Conservation (phyloP, 2,329 filamentous ascomycete species). For the Ascochyta pisi region DNA sequence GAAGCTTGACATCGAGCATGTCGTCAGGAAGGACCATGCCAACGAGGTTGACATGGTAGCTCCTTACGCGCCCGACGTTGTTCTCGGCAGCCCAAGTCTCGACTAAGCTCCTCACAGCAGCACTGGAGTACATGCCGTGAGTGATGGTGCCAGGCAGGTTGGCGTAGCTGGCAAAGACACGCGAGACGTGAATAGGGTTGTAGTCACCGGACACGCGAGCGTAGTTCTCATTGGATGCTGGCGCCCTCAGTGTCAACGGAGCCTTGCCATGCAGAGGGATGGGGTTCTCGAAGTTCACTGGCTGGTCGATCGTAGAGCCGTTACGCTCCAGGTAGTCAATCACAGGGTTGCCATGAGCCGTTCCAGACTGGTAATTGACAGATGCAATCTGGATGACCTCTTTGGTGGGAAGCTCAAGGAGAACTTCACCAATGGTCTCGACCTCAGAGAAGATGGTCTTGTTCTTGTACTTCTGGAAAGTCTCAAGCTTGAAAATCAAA, state of each 20-base stretch:
- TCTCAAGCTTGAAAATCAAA: slow-evolving; percentile 93
- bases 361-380: slow-evolving; percentile 90
- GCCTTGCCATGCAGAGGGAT: slow-evolving; percentile 95
- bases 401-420: slow-evolving; percentile 94
- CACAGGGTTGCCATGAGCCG: slow-evolving; percentile 94
- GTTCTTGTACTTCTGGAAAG: slow-evolving; percentile 92
- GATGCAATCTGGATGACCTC: slow-evolving; percentile 97
- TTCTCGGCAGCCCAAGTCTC: slow-evolving; percentile 99
- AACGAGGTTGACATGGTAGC: slow-evolving; percentile 95
- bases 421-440: slow-evolving; percentile 88
- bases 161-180: slow-evolving; percentile 94
- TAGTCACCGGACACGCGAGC: slow-evolving; percentile 97
- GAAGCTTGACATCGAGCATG: slow-evolving; percentile 90
- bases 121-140: slow-evolving; percentile 99
- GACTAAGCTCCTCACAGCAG: slow-evolving; percentile 91
- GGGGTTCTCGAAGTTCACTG: slow-evolving; percentile 94
- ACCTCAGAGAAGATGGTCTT: slow-evolving; percentile 89
- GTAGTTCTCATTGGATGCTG: slow-evolving; percentile 96
- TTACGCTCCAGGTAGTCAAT: slow-evolving; percentile 94
- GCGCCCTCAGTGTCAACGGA: slow-evolving; percentile 85
- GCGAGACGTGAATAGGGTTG: slow-evolving; percentile 98
- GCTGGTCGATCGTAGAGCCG: slow-evolving; percentile 91
- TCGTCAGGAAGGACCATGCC: slow-evolving; percentile 99
- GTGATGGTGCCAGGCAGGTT: slow-evolving; percentile 97
- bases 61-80: slow-evolving; percentile 94